Percentiles rank a stretch among this genome's conserved stretches.
These are phyloP conservation scores for Coemansia javaensis DNA, from an alignment of 192 early-diverging fungal species.

Conservation along the genomic window DNA sequence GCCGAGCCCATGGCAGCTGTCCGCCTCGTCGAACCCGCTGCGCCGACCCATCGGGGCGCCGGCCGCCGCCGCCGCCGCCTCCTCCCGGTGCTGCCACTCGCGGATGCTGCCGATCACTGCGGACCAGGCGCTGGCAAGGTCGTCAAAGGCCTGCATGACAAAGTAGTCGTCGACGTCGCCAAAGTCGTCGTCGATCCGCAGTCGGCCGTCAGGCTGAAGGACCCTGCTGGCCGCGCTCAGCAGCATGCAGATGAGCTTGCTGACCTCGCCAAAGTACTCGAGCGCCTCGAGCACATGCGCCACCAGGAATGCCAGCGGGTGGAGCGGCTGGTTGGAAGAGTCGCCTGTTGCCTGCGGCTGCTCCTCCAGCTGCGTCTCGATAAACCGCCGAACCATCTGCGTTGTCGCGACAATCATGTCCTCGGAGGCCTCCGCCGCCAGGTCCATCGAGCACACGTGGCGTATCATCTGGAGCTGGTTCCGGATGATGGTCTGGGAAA, in stretches of 20 bases:
- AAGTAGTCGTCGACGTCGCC: slow-evolving; percentile 50
- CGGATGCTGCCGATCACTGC: slow-evolving; percentile 31
- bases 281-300: slow-evolving; percentile 33
- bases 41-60: background rate
- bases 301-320: slow-evolving; percentile 31
- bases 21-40: background rate
- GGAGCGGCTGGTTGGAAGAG: slow-evolving; percentile 18
- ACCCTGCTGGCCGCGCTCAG: slow-evolving; percentile 29
- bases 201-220: slow-evolving; percentile 23
- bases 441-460: slow-evolving; percentile 40
- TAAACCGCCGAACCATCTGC: slow-evolving; percentile 46
- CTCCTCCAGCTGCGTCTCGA: slow-evolving; percentile 45
- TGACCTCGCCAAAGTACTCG: slow-evolving; percentile 45
- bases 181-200: slow-evolving; percentile 42
- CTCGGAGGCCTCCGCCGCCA: slow-evolving; percentile 32
- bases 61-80: slow-evolving; percentile 2
- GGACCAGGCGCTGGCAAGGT: slow-evolving; percentile 47
- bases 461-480: slow-evolving; percentile 42
- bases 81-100: slow-evolving; percentile 29
- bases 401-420: slow-evolving; percentile 43
- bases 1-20: slow-evolving; percentile 14
- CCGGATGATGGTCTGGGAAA: slow-evolving; percentile 34
- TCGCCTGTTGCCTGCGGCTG: slow-evolving; percentile 14
- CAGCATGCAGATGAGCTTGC: slow-evolving; percentile 42
- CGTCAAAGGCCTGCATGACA: slow-evolving; percentile 53